Percentiles rank a stretch among this genome's conserved stretches.
phyloP scores from a whole-genome alignment of 1,284 basidiomycete species.

The Fistulina hepatica region DNA sequence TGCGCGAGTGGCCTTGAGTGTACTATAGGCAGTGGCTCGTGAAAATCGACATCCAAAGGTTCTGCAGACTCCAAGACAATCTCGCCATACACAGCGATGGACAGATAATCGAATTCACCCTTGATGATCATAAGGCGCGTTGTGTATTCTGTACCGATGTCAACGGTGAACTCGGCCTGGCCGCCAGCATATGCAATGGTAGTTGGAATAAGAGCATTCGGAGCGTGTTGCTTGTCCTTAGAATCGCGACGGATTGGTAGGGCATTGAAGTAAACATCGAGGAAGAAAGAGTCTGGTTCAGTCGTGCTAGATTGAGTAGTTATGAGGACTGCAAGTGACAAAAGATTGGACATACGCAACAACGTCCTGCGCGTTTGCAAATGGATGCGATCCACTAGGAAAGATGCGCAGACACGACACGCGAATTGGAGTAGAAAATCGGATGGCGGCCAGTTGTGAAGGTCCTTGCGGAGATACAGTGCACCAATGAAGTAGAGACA shows the following conservation, averaged over 20 bases:
- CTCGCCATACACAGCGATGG: constrained; percentile 61
- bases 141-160: constrained; percentile 61
- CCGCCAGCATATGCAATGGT: constrained; percentile 62
- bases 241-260: constrained; percentile 29
- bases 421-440: constrained; percentile 51
- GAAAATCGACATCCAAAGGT: constrained; percentile 22
- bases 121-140: constrained; percentile 72
- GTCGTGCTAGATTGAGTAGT: constrained; percentile 38
- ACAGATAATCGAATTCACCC: constrained; percentile 54
- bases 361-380: constrained; percentile 43
- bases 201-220: constrained; percentile 63
- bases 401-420: constrained; percentile 55
- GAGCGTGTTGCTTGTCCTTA: constrained; percentile 43
- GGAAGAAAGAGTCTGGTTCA: constrained; percentile 57
- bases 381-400: constrained; percentile 48
- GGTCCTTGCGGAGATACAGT: constrained; percentile 48
- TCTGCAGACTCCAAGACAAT: constrained; percentile 28
- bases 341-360: constrained; percentile 41
- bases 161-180: constrained; percentile 52
- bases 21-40: constrained; percentile 27
- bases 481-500: constrained; percentile 56
- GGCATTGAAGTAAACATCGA: constrained; percentile 64
- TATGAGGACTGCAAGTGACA: constrained; percentile 1
- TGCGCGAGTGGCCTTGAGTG: constrained; percentile 33
- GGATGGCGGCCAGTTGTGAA: constrained; percentile 50